Evolutionary conservation across 345 rosid species (phyloP).

Genomic region (Trapa bicornis): DNA sequence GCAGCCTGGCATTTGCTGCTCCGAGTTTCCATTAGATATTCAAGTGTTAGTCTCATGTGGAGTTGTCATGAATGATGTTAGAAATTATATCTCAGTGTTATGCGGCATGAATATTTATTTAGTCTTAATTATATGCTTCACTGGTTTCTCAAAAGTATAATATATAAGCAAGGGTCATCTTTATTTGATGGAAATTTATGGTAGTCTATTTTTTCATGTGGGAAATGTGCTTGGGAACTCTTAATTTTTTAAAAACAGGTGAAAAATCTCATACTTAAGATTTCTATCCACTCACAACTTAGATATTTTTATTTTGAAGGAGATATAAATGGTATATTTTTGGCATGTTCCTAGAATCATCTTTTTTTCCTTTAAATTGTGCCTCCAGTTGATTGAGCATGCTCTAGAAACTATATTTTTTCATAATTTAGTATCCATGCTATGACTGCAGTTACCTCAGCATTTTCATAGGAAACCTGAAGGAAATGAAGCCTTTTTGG

Average conservation of each 20-base stretch:
- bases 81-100: background rate
- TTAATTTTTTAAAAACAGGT: background rate
- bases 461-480: conserved; percentile 60
- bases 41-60: background rate
- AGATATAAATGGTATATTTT: background rate
- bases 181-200: background rate
- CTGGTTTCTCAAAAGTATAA: background rate
- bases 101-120: background rate
- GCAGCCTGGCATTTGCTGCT: background rate
- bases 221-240: background rate
- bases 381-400: background rate
- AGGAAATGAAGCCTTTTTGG: conserved; percentile 56
- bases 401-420: background rate
- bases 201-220: background rate
- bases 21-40: background rate
- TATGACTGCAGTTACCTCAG: conserved; percentile 40
- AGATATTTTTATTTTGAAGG: background rate
- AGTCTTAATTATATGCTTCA: background rate
- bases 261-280: background rate
- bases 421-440: background rate
- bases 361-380: background rate
- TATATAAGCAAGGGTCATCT: no score
- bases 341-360: background rate
- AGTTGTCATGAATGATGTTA: background rate
- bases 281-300: background rate